A percentile compares a stretch with the other conserved stretches of the same genome.
phyloP scores from a whole-genome alignment of 108 stramenopile genomes.

The Nitzschia palea region DNA sequence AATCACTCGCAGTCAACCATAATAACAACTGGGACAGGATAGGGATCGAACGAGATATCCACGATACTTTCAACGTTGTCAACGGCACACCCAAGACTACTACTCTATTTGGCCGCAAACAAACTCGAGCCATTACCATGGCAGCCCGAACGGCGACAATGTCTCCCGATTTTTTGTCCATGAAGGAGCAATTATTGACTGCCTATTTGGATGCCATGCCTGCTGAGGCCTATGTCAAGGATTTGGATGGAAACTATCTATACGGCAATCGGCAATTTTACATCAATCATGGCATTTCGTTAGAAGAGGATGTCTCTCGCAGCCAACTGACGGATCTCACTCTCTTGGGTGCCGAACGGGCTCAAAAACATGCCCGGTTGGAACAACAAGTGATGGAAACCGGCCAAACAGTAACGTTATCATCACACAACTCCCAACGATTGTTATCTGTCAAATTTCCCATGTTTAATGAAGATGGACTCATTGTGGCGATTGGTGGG shows the following conservation, averaged over 20 bases:
- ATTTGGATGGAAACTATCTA: constrained; percentile 4
- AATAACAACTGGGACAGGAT: too few relatives aligned
- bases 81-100: too few relatives aligned
- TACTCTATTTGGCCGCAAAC: too few relatives aligned
- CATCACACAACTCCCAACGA: neutral
- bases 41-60: too few relatives aligned
- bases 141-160: too few relatives aligned
- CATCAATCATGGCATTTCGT: neutral
- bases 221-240: constrained; percentile 5
- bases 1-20: too few relatives aligned
- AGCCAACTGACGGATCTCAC: neutral
- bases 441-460: constrained; percentile 1
- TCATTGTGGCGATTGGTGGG: constrained; percentile 2
- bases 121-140: too few relatives aligned
- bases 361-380: neutral
- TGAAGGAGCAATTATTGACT: neutral
- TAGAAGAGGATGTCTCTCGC: neutral
- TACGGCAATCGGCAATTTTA: constrained; percentile 9
- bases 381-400: neutral
- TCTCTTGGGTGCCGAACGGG: neutral
- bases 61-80: too few relatives aligned
- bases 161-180: too few relatives aligned
- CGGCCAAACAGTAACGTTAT: neutral
- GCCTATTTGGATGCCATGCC: constrained; percentile 7
- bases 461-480: neutral